Evolutionary conservation across 208 protist genomes (phyloP), one percentile per base, ranked within the genome.

Genomic region (Trypanosoma vivax): DNA sequence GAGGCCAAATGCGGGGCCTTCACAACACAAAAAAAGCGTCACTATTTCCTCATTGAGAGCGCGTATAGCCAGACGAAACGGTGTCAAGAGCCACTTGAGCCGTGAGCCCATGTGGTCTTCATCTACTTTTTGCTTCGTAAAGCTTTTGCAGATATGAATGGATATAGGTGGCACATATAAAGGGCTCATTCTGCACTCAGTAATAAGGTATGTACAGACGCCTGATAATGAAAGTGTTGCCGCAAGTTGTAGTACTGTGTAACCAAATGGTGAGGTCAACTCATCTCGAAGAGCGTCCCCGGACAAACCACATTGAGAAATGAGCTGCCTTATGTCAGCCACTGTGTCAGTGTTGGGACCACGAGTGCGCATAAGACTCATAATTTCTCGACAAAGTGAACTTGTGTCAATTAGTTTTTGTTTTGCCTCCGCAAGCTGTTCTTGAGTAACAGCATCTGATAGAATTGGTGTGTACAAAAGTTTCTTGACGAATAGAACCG

Each of bases 161-260:
- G 13, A 39, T 9, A 4, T 24, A 28, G 37, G 35, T 5, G 63
- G 61, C 2, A 60, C 67, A 73, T 81, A 81, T 14, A 88, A 50
- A 0, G 83, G 77, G 50, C 67, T 58, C 21, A 92, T 66, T 10
- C 75, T 24, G 53, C 75, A 83, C 10, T 64, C 51, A 28, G 59
- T 45, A 35, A 82, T 34, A 18, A 92, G 60, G 45, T 74, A 88
- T 10, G 62, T 42, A 23, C 70, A 73, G 16, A 92, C 65, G 23
- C 65, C 45, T 1, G 74, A 14, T 23, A 88, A 51, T 23, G 70
- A 61, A 3, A 92, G 58, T 1, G 73, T 64, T 14, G 77, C 68
- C 19, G 73, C 70, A 9, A 92, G 67, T 56, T 92, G 83, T 50
- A 92, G 57, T 5, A 70, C 66, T 0, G 83, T 80, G 54, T 77